A percentile compares a stretch with the other conserved stretches of the same genome.
Conservation (phyloP, 2,329 filamentous ascomycete genomes). For the Blastomyces percursus region DNA sequence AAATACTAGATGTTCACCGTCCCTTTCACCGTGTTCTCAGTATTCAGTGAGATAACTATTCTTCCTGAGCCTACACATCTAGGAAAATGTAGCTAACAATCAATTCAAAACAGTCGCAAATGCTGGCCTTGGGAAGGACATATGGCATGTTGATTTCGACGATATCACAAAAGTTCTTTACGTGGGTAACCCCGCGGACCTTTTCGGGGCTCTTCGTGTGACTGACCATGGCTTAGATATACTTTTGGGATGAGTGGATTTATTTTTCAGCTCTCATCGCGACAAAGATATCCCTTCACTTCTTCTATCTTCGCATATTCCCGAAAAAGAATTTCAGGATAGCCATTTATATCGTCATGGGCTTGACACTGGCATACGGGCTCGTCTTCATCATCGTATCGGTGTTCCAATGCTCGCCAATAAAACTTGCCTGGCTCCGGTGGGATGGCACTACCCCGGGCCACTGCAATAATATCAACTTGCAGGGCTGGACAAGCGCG, state of each 20-base stretch:
- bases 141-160: conserved; percentile 2
- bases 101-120: not conserved
- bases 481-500: conserved; percentile 8
- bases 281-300: conserved; percentile 12
- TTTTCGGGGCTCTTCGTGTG: not conserved
- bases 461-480: conserved; percentile 8
- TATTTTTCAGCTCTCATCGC: not conserved
- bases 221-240: not conserved
- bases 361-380: conserved; percentile 1
- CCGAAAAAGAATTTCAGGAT: conserved; percentile 9
- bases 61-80: not conserved
- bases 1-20: not conserved
- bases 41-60: not conserved
- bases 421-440: not conserved
- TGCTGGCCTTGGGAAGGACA: conserved; percentile 4
- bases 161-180: conserved; percentile 5
- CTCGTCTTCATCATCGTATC: conserved; percentile 10
- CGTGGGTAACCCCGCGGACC: not conserved
- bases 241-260: conserved; percentile 2
- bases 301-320: conserved; percentile 12
- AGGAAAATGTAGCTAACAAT: not conserved
- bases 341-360: conserved; percentile 9
- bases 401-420: conserved; percentile 11
- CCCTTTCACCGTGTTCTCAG: conserved; percentile 1
- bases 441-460: conserved; percentile 11